Base-by-base conservation (phyloP, 345 rosid species). In the Camelina hispida region DNA sequence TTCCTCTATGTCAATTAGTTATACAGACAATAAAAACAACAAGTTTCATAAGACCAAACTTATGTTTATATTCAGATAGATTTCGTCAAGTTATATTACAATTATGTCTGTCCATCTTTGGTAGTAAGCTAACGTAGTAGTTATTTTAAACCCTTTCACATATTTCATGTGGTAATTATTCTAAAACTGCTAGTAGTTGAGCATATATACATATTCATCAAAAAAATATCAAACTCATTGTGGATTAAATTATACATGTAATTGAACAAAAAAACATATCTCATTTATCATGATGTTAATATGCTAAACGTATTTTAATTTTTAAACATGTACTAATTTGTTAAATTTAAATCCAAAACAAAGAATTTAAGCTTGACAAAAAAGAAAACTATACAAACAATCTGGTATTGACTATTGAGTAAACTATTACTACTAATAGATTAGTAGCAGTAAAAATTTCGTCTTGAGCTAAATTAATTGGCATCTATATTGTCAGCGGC, bases 401-500 rank as follows among this genome's bases (percentile, higher is more conserved):
- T 57, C 16, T 43, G 28, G 32, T 18, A 55, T 28, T 55, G 51
- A 8, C 28, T 50, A 51, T 9, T 51, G 18, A 11, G 34, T 43
- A 43, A 9, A 9, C 11, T 40, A 22, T 22, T 7, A 9, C 16
- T 28, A 30, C 28, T 2, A 25, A 25, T 25, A 25, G 4, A 15
- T 35, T 13, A 1, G 9, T 3, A 22, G 9, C 2, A 18, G 17
- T 25, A 17, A 23, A 60, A 59, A 7, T 17, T 28, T 17, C 18
- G 1, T 30, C 16, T 17, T 10, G 25, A 30, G 23, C 47, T 18
- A 22, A 74, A 28, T 68, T 22, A 65, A n/a, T 5, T 47, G 67
- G 44, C 51, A 48, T 47, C 17, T 55, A 65, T 68, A 10, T 66
- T 66, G 79, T 75, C 79, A 75, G 73, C 78, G 67, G 67, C 55